A percentile compares a stretch with the other conserved stretches of the same genome.
Conservation (phyloP, 495 filamentous ascomycete genomes). For the Penicillium bialowiezense region DNA sequence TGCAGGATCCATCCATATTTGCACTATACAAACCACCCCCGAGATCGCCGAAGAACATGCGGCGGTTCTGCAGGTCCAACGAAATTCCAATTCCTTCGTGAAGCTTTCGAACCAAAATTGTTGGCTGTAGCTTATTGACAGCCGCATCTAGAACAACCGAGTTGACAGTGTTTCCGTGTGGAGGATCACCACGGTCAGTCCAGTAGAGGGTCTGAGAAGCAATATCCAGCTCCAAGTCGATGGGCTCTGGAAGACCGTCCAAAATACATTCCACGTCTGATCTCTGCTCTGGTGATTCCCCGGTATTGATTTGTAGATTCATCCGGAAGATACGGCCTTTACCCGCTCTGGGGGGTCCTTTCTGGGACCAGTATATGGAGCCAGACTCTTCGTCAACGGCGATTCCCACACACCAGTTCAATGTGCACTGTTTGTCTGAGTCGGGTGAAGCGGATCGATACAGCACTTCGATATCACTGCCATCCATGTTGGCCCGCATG, state of each 20-base stretch:
- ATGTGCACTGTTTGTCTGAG: background rate
- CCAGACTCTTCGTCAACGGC: conserved; percentile 2
- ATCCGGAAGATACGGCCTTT: conserved; percentile 2
- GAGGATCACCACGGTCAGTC: conserved; percentile 14
- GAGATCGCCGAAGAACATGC: conserved; percentile 15
- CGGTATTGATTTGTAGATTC: background rate
- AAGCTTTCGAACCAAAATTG: conserved; percentile 6
- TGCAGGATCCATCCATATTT: conserved; percentile 14
- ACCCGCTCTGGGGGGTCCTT: background rate
- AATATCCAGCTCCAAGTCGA: conserved; percentile 10
- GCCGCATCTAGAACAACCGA: background rate
- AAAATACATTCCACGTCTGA: conserved; percentile 5
- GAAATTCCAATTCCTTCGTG: conserved; percentile 6
- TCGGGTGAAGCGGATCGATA: background rate
- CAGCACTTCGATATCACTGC: conserved; percentile 5
- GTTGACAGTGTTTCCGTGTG: conserved; percentile 11
- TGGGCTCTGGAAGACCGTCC: conserved; percentile 9
- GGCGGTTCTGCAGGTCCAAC: conserved; percentile 7
- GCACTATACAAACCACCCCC: conserved; percentile 12
- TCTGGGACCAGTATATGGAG: conserved; percentile 1
- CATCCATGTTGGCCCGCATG: conserved; percentile 6
- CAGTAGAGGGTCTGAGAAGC: conserved; percentile 5
- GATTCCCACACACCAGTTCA: conserved; percentile 6
- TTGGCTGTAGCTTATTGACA: background rate
- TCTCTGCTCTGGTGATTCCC: background rate